phyloP scores from a whole-genome alignment of 768 basidiomycete genomes.

The Filobasidium floriforme region DNA sequence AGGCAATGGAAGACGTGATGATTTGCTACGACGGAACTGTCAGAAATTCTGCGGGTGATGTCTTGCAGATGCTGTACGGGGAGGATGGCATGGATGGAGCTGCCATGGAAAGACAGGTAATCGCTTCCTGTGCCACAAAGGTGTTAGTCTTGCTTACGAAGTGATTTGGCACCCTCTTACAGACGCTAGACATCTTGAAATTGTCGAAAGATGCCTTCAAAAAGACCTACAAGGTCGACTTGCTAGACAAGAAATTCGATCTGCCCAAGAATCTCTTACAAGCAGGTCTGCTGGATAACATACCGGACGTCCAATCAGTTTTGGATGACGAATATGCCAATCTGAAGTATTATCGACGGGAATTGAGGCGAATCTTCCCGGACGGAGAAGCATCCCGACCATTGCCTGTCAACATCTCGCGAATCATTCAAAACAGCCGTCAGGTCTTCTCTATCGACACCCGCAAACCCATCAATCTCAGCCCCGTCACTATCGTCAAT shows the following conservation, averaged over 20 bases:
- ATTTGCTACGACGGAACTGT: slow-evolving; percentile 98
- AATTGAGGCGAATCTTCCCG: slow-evolving; percentile 83
- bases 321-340: slow-evolving; percentile 70
- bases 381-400: slow-evolving; percentile 70
- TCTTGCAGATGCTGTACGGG: slow-evolving; percentile 92
- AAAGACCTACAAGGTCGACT: slow-evolving; percentile 88
- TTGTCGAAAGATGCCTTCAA: slow-evolving; percentile 76
- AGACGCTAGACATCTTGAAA: slow-evolving; percentile 75
- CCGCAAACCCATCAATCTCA: slow-evolving; percentile 85
- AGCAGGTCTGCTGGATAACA: slow-evolving; percentile 77
- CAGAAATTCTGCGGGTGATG: slow-evolving; percentile 90
- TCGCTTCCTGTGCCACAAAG: neutral
- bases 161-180: slow-evolving; percentile 13
- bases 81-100: slow-evolving; percentile 99
- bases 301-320: slow-evolving; percentile 69
- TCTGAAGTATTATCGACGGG: slow-evolving; percentile 63
- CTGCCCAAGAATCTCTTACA: slow-evolving; percentile 47
- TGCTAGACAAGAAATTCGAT: slow-evolving; percentile 58
- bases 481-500: slow-evolving; percentile 77
- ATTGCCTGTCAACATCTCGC: slow-evolving; percentile 88
- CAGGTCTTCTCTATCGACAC: slow-evolving; percentile 97
- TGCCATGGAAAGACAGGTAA: slow-evolving; percentile 81
- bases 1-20: slow-evolving; percentile 94
- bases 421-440: slow-evolving; percentile 87
- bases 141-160: neutral